Base-by-base conservation (phyloP, 2,329 filamentous ascomycete species). In the Nannizziopsis barbatae region DNA sequence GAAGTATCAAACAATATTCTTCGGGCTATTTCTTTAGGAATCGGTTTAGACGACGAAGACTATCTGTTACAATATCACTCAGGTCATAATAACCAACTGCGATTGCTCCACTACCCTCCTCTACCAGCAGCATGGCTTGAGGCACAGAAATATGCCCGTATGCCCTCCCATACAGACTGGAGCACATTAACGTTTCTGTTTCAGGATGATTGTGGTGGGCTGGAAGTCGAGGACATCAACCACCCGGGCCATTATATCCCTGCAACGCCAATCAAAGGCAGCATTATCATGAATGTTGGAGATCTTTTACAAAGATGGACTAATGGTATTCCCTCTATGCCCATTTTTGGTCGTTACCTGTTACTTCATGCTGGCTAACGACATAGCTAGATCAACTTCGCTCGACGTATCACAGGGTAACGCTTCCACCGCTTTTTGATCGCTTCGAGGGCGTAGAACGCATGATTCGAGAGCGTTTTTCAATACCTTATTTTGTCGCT, bases 81-180 rank as follows among this genome's bases (percentile, higher is more conserved):
- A 15, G 69, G 74, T 39, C 78, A 81, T 60, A 74, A 79, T 54
- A 78, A 79, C 52, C 78, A 81, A 52, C 65, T 82, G 8, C 71
- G 80, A 1, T 60, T 83, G 20, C 63, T 81, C 12, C 78, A 82
- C 58, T 83, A 79, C 51, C 74, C 75, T 0, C 63, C 71, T 2
- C 64, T 76, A 3, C 64, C 69, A 20, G 68, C 67, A 4, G 62
- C 64, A 30, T 66, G 65, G 32, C 58, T 77, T 15, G 64, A 67
- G 27, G 68, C 64, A 37, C 65, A 68, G 10, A 56, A 63, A 12
- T 65, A 71, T 33, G 68, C 71, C 8, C 64, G 75, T 9, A 75
- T 76, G 43, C 70, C 72, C 0, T 68, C 72, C 3, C 75, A 79
- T 58, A 75, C 69, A 2, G 75, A 78, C 54, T 78, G 74, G 69